Conservation (phyloP, 768 basidiomycete species). For the Lentinus tigrinus region DNA sequence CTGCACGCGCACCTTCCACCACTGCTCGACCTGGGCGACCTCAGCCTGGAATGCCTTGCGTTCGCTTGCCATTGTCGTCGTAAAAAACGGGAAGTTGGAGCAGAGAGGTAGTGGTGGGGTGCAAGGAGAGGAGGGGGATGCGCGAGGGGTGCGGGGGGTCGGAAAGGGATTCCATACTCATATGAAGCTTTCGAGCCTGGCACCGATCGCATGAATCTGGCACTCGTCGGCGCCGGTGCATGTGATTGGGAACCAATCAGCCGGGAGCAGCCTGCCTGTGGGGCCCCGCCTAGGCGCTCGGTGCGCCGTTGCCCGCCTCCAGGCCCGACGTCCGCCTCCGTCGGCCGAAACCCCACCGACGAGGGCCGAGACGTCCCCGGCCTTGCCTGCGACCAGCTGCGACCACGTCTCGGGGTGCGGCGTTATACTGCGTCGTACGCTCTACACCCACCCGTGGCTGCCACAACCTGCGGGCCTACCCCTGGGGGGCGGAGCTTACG, state of each 20-base stretch:
- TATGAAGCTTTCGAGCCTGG: slow-evolving; percentile 16
- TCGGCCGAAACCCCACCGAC: slow-evolving; percentile 19
- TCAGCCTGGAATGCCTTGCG: slow-evolving; percentile 73
- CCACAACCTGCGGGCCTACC: too few species aligned
- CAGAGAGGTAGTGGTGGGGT: slow-evolving; percentile 8
- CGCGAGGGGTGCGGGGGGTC: slow-evolving; percentile 19
- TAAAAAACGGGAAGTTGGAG: background rate
- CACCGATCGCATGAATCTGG: slow-evolving; percentile 16
- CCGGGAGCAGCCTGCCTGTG: slow-evolving; percentile 9
- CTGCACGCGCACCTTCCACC: slow-evolving; percentile 76
- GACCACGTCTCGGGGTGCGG: too few species aligned
- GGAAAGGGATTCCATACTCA: slow-evolving; percentile 7
- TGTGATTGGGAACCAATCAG: slow-evolving; percentile 14
- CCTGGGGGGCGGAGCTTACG: too few species aligned
- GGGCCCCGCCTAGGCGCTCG: slow-evolving; percentile 18
- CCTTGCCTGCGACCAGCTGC: too few species aligned
- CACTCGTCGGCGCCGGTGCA: slow-evolving; percentile 5
- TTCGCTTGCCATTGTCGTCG: slow-evolving; percentile 56
- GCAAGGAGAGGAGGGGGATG: slow-evolving; percentile 1
- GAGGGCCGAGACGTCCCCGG: background rate
- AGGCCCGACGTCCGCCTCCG: background rate
- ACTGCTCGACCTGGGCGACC: slow-evolving; percentile 81
- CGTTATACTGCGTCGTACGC: too few species aligned
- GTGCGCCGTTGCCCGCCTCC: slow-evolving; percentile 13
- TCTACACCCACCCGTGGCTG: too few species aligned